Conservation (phyloP, 768 basidiomycete species). For the Lentinula sp. region DNA sequence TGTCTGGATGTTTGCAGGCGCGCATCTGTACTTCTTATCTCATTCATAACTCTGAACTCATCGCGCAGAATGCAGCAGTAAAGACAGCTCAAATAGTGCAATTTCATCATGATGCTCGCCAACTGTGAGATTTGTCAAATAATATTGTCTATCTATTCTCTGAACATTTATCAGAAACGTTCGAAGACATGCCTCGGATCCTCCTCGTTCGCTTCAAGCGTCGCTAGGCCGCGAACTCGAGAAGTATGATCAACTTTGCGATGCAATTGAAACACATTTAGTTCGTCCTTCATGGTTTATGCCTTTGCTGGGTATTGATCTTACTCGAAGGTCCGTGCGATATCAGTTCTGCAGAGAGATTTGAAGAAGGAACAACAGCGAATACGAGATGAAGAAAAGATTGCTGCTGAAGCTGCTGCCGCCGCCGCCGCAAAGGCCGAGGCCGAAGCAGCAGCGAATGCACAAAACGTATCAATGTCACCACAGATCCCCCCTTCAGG, state of each 20-base stretch:
- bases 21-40: constrained; percentile 5
- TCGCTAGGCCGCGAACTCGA: constrained; percentile 71
- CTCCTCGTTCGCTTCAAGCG: constrained; percentile 59
- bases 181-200: constrained; percentile 48
- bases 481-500: not conserved
- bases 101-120: constrained; percentile 60
- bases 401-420: constrained; percentile 31
- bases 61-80: constrained; percentile 49
- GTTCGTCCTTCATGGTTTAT: constrained; percentile 30
- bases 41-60: not conserved
- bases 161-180: constrained; percentile 38
- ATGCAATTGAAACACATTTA: constrained; percentile 67
- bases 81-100: constrained; percentile 68
- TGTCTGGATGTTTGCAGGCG: constrained; percentile 56
- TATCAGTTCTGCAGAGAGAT: constrained; percentile 68
- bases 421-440: constrained; percentile 12
- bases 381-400: constrained; percentile 36
- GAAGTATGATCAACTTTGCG: constrained; percentile 75
- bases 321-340: constrained; percentile 53
- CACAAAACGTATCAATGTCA: constrained; percentile 10
- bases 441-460: constrained; percentile 18
- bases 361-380: constrained; percentile 52
- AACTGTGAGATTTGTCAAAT: constrained; percentile 43
- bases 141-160: not conserved
- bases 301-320: not conserved